A percentile compares a stretch with the other conserved stretches of the same genome.
Evolutionary conservation across 805 yeast species (phyloP).

Genomic region (Kluyveromyces lactis): DNA sequence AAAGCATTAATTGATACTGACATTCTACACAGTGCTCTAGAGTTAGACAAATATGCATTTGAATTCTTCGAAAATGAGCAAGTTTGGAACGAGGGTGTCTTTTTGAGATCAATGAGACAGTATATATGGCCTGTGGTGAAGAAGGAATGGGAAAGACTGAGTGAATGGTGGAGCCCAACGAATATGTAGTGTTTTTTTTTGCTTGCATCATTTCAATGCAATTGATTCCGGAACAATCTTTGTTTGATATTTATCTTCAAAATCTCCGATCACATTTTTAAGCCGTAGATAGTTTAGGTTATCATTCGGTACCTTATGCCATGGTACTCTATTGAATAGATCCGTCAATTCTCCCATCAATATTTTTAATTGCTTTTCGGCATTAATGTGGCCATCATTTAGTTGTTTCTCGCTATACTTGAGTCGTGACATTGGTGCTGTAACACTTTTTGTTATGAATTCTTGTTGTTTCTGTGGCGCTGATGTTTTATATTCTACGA

Average conservation of each 20-base stretch:
- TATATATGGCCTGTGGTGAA: constrained; percentile 2
- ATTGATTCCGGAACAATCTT: neutral
- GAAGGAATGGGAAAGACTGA: neutral
- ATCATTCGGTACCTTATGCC: constrained; percentile 14
- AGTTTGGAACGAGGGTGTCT: constrained; percentile 3
- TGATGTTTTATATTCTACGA: constrained; percentile 21
- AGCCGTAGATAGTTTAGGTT: constrained; percentile 9
- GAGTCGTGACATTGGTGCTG: constrained; percentile 11
- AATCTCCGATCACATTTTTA: constrained; percentile 1
- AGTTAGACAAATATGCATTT: constrained; percentile 3
- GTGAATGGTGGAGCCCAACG: neutral
- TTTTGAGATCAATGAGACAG: constrained; percentile 1
- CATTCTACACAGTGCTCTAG: constrained; percentile 3
- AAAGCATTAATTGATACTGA: constrained; percentile 3
- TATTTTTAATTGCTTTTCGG: constrained; percentile 11
- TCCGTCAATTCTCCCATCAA: constrained; percentile 11
- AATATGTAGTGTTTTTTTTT: no score
- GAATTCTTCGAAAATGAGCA: constrained; percentile 4
- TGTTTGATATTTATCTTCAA: constrained; percentile 6
- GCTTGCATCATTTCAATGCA: no score
- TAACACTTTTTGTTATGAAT: constrained; percentile 17
- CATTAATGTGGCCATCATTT: constrained; percentile 5
- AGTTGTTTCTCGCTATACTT: constrained; percentile 9
- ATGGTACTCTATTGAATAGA: constrained; percentile 13
- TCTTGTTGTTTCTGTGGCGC: constrained; percentile 15